Evolutionary conservation across 179 eudicot genomes (phyloP).

Genomic region (Silene noctiflora): DNA sequence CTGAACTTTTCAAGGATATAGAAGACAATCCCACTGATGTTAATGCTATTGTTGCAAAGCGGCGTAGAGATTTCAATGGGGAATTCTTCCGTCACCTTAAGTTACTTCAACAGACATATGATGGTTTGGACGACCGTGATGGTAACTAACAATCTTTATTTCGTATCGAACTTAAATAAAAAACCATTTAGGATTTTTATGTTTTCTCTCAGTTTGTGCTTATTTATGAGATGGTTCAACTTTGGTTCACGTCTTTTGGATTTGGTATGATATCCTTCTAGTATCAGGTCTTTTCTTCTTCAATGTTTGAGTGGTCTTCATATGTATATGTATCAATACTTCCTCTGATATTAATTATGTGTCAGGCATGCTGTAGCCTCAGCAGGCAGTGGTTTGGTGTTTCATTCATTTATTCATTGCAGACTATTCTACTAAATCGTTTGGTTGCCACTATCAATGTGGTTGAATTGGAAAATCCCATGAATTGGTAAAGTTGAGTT

Average conservation of each 20-base stretch:
- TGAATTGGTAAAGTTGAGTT: no score
- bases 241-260: not conserved
- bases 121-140: conserved; percentile 86
- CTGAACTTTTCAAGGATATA: conserved; percentile 70
- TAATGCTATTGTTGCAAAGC: conserved; percentile 75
- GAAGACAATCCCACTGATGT: conserved; percentile 76
- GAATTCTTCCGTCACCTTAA: conserved; percentile 76
- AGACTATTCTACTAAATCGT: not conserved
- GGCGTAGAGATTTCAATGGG: conserved; percentile 73
- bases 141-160: conserved; percentile 41
- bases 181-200: not conserved
- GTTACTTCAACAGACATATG: conserved; percentile 59
- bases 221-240: not conserved
- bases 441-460: no score
- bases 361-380: not conserved
- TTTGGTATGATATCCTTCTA: not conserved
- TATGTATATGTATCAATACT: not conserved
- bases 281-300: not conserved
- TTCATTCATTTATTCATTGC: not conserved
- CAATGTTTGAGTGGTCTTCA: not conserved
- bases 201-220: not conserved
- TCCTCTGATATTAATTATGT: not conserved
- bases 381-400: not conserved
- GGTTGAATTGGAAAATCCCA: no score
- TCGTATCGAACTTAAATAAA: not conserved